Evolutionary conservation across 371 early-diverging fungal species (phyloP).

Genomic region (Mucor irregularis): DNA sequence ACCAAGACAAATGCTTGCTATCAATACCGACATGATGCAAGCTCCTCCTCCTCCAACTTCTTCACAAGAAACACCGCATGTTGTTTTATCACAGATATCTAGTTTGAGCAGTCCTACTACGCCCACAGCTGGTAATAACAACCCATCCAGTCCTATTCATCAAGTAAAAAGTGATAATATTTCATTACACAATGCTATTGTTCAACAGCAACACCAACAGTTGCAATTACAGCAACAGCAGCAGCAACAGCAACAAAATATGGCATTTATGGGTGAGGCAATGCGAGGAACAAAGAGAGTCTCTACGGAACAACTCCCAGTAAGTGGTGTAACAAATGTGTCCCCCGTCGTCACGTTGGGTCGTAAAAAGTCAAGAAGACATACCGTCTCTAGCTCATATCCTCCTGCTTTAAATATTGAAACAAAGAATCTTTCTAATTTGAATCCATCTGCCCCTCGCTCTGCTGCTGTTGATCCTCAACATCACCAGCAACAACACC

Average conservation of each 20-base stretch:
- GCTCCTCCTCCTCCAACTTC: neutral
- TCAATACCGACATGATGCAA: constrained; percentile 3
- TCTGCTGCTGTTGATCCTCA: constrained; percentile 16
- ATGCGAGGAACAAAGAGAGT: constrained; percentile 2
- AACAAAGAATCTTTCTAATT: constrained; percentile 13
- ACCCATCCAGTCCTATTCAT: constrained; percentile 5
- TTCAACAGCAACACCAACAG: constrained; percentile 25
- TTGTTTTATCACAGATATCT: constrained; percentile 24
- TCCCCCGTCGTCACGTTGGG: no score
- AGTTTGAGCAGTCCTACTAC: neutral
- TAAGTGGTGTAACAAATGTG: neutral
- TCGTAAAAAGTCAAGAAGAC: constrained; percentile 25
- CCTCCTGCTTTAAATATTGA: constrained; percentile 26
- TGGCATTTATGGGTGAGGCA: constrained; percentile 8
- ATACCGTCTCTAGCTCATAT: constrained; percentile 24
- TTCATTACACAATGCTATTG: constrained; percentile 24
- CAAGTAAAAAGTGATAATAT: constrained; percentile 21
- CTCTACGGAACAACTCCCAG: no score
- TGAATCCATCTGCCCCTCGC: constrained; percentile 8
- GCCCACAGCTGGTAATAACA: neutral
- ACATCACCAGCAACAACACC: neutral
- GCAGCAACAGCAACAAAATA: constrained; percentile 7
- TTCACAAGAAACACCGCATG: constrained; percentile 25
- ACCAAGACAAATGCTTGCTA: neutral
- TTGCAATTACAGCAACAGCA: constrained; percentile 12